phyloP scores from a whole-genome alignment of 306 rosid genomes.

The Rosa multiflora region DNA sequence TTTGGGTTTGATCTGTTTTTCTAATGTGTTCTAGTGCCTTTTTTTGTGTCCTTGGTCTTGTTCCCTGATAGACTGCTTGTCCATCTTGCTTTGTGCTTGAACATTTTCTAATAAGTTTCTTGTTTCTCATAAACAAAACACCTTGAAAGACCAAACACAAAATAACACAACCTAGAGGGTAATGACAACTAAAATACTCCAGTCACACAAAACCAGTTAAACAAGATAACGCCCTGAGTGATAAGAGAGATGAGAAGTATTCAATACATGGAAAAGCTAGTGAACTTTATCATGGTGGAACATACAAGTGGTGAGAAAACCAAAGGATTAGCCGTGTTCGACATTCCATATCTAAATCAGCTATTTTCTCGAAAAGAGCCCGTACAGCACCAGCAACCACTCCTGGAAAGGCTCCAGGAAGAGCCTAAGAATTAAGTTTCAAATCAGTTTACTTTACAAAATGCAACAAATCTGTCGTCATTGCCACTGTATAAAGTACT shows the following conservation, averaged over 20 bases:
- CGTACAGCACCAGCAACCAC: conserved; percentile 99
- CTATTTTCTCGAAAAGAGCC: conserved; percentile 87
- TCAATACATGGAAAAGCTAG: not conserved
- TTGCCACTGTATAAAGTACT: not conserved
- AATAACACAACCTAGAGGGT: not conserved
- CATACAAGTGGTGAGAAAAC: conserved; percentile 99
- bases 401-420: conserved; percentile 99
- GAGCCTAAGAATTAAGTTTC: conserved; percentile 64
- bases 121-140: not conserved
- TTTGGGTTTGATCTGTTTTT: not conserved
- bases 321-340: conserved; percentile 93
- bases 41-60: not conserved
- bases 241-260: not conserved
- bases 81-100: not conserved
- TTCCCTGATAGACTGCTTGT: not conserved
- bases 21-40: not conserved
- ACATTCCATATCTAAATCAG: conserved; percentile 97
- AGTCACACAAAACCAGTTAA: not conserved
- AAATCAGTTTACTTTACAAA: conserved; percentile 27
- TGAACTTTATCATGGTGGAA: conserved; percentile 18
- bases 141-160: not conserved
- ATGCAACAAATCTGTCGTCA: not conserved
- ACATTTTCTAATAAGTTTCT: not conserved
- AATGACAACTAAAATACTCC: not conserved
- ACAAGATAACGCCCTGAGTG: not conserved